Conservation (phyloP, 2,329 filamentous ascomycete genomes). For the Aspergillus brunneoviolaceus region DNA sequence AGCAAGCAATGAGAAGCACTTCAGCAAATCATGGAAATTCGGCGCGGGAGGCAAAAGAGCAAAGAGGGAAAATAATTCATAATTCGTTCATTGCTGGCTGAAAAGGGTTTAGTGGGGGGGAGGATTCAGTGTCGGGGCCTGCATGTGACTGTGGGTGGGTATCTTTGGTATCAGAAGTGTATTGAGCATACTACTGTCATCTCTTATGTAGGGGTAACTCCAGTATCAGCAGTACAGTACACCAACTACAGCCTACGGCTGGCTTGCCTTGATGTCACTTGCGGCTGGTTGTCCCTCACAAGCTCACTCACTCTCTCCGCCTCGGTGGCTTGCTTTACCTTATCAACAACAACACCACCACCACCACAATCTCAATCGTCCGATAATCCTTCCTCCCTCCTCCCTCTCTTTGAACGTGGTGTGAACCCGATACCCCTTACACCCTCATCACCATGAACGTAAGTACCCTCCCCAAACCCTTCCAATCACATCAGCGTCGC, state of each 20-base stretch:
- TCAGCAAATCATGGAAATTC: background rate
- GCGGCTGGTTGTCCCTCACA: no score
- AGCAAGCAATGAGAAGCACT: background rate
- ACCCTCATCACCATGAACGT: conserved; percentile 15
- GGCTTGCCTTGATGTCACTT: background rate
- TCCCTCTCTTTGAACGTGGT: background rate
- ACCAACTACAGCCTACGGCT: background rate
- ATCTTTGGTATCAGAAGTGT: no score
- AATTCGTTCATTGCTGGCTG: conserved; percentile 13
- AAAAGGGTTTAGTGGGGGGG: conserved; percentile 11
- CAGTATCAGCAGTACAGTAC: background rate
- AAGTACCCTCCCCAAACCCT: background rate
- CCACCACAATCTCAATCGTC: background rate
- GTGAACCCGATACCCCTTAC: no score
- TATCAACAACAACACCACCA: background rate
- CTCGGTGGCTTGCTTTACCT: background rate
- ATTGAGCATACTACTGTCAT: no score
- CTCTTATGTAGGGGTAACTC: background rate
- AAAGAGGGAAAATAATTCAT: background rate
- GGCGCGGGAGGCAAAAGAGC: background rate
- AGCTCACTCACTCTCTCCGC: background rate
- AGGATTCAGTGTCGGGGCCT: background rate
- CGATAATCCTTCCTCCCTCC: background rate
- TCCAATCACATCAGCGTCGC: conserved; percentile 13
- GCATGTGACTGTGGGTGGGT: conserved; percentile 13